These are phyloP conservation scores for Byssochlamys sp. DNA, from an alignment of 2,329 filamentous ascomycete species.

Conservation along the genomic window DNA sequence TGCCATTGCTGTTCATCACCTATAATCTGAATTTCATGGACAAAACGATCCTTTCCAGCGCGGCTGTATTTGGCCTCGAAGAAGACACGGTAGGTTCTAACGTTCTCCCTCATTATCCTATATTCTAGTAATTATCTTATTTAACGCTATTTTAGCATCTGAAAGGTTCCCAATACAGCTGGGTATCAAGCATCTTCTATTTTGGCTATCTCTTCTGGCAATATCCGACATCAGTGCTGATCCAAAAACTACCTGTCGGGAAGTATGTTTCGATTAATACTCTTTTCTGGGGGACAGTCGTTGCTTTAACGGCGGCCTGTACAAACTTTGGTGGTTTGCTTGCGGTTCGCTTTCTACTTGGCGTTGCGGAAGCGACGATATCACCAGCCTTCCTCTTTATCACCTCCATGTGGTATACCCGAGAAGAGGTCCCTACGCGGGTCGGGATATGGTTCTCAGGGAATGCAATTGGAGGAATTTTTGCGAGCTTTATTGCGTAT, in stretches of 20 bases:
- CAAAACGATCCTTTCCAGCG: conserved; percentile 44
- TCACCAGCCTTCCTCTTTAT: conserved; percentile 49
- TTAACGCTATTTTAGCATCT: neutral
- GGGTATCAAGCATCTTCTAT: conserved; percentile 45
- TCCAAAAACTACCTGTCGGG: conserved; percentile 42
- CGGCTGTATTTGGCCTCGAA: conserved; percentile 23
- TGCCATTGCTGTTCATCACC: conserved; percentile 49
- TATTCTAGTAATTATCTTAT: neutral
- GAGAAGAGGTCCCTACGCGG: conserved; percentile 46
- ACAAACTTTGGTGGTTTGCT: conserved; percentile 43
- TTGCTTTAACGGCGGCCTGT: conserved; percentile 41
- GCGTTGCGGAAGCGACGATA: conserved; percentile 47
- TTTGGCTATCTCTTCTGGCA: conserved; percentile 42
- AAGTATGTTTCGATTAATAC: conserved; percentile 39
- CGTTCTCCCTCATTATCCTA: neutral
- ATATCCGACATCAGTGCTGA: conserved; percentile 28
- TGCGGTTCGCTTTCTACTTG: conserved; percentile 45
- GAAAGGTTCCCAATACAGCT: conserved; percentile 37
- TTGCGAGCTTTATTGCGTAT: neutral
- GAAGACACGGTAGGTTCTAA: conserved; percentile 14
- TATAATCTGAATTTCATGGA: conserved; percentile 55
- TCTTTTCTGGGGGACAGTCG: conserved; percentile 41
- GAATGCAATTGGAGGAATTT: neutral
- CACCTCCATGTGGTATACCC: conserved; percentile 48
- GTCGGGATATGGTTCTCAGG: conserved; percentile 38